phyloP scores from a whole-genome alignment of 352 stramenopile genomes.

The Phytophthora cryptogea region DNA sequence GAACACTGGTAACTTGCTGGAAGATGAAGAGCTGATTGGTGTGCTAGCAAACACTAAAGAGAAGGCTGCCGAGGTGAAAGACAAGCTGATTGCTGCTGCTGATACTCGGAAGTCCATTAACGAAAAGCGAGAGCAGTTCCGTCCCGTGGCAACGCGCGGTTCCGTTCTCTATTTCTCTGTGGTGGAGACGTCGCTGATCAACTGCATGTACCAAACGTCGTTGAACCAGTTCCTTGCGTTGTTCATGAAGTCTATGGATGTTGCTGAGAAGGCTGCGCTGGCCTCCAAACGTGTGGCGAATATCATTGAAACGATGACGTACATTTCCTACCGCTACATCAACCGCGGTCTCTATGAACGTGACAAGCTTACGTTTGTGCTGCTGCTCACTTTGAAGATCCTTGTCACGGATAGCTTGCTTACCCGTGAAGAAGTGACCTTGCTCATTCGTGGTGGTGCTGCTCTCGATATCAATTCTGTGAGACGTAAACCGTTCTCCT shows the following conservation, averaged over 20 bases:
- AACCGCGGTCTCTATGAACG: constrained; percentile 98
- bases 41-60: constrained; percentile 98
- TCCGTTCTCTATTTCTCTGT: constrained; percentile 99
- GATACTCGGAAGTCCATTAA: constrained; percentile 98
- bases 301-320: constrained; percentile 99
- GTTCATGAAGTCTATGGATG: constrained; percentile 98
- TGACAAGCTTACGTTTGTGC: constrained; percentile 98
- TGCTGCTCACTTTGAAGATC: constrained; percentile 98
- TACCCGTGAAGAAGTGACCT: constrained; percentile 94
- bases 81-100: constrained; percentile 96
- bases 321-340: constrained; percentile 99
- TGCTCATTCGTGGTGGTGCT: constrained; percentile 95
- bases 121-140: constrained; percentile 98
- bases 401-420: constrained; percentile 94
- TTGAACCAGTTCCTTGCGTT: constrained; percentile 97
- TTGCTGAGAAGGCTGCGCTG: constrained; percentile 96
- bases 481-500: constrained; percentile 95
- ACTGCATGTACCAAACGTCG: constrained; percentile 99
- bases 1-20: constrained; percentile 97
- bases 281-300: constrained; percentile 98
- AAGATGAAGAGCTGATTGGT: constrained; percentile 98
- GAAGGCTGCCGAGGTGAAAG: constrained; percentile 97
- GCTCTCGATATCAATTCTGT: constrained; percentile 98
- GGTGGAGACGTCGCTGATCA: constrained; percentile 97
- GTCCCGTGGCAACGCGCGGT: constrained; percentile 96